Percentiles rank a stretch among this genome's conserved stretches.
These are phyloP conservation scores for Rosa rugosa DNA, from an alignment of 306 rosid genomes.

Conservation along the genomic window DNA sequence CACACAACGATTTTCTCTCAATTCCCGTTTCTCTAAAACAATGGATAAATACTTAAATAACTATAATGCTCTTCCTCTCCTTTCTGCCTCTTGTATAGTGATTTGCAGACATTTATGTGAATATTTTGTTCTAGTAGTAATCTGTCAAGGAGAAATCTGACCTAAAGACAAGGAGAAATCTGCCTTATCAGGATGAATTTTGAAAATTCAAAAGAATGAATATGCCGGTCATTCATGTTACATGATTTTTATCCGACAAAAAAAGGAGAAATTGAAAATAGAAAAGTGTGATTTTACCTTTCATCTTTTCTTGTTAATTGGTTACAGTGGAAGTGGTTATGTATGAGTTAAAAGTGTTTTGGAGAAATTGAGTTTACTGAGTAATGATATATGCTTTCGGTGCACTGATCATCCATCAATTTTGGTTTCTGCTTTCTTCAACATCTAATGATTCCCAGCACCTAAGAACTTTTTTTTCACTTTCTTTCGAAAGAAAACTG, in stretches of 20 bases:
- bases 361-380: constrained; percentile 13
- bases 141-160: no score
- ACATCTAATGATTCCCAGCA: constrained; percentile 17
- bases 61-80: no score
- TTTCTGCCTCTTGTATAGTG: no score
- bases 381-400: constrained; percentile 19
- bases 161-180: no score
- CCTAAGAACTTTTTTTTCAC: not conserved
- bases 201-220: no score
- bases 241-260: not conserved
- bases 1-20: no score
- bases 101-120: no score
- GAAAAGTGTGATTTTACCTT: not conserved
- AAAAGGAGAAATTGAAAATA: not conserved
- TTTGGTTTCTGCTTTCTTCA: constrained; percentile 20
- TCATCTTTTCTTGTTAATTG: not conserved
- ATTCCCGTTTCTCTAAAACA: no score
- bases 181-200: no score
- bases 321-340: not conserved
- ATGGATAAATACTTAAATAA: no score
- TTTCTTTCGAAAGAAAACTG: not conserved
- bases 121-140: no score
- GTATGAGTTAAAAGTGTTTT: not conserved
- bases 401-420: constrained; percentile 16
- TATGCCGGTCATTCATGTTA: not conserved